Conservation (phyloP, 495 filamentous ascomycete species). For the Acidomyces sp. region DNA sequence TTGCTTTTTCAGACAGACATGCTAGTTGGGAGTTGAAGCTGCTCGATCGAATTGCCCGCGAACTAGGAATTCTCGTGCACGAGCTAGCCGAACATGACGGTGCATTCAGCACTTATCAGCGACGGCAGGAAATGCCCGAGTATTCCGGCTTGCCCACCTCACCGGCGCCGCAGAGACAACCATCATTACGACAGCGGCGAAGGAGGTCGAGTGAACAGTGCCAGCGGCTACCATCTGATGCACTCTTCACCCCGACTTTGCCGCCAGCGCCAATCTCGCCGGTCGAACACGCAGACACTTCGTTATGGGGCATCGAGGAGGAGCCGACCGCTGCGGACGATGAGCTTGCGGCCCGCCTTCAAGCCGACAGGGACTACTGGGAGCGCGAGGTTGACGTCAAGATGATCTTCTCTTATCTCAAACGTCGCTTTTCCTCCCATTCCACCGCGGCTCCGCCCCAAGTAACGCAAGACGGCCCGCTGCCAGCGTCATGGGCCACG, state of each 20-base stretch:
- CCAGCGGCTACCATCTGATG: background rate
- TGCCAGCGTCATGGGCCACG: conserved; percentile 17
- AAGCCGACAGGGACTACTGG: conserved; percentile 54
- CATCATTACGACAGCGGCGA: conserved; percentile 9
- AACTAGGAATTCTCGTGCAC: conserved; percentile 71
- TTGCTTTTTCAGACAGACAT: conserved; percentile 9
- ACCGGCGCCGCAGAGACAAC: background rate
- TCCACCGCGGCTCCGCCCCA: background rate
- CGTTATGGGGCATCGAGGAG: conserved; percentile 38
- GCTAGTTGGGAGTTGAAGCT: conserved; percentile 59
- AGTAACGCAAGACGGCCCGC: conserved; percentile 3
- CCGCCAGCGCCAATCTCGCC: conserved; percentile 6
- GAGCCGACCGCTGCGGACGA: conserved; percentile 29
- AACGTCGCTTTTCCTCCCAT: conserved; percentile 51
- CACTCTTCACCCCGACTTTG: conserved; percentile 11
- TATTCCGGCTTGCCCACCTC: conserved; percentile 40
- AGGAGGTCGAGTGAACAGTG: background rate
- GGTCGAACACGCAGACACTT: conserved; percentile 26
- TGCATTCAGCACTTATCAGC: conserved; percentile 66
- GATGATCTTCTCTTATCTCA: conserved; percentile 78
- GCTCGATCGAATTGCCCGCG: conserved; percentile 69
- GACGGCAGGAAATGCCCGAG: conserved; percentile 27
- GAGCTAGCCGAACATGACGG: conserved; percentile 66
- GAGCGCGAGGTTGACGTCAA: conserved; percentile 72
- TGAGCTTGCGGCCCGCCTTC: conserved; percentile 3